Conservation (phyloP, 768 basidiomycete species). For the Collybia mongolica region DNA sequence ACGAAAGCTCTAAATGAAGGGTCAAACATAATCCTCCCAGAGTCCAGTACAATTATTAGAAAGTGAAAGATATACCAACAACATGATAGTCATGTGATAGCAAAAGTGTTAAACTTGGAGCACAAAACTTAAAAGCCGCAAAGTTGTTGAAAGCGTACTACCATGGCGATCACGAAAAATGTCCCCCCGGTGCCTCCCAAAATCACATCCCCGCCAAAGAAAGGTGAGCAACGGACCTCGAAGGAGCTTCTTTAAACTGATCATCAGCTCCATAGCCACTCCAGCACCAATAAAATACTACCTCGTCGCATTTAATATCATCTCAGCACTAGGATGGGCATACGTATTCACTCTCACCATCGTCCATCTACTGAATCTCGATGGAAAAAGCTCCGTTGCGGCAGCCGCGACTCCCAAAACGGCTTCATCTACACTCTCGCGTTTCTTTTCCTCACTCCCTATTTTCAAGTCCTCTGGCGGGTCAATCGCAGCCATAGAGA, state of each 20-base stretch:
- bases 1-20: slow-evolving; percentile 2
- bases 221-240: slow-evolving; percentile 1
- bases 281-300: slow-evolving; percentile 48
- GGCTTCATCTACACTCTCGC: slow-evolving; percentile 36
- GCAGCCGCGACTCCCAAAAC: slow-evolving; percentile 17
- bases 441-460: slow-evolving; percentile 32
- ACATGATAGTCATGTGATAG: neutral
- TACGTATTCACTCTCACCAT: slow-evolving; percentile 62
- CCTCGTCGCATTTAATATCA: slow-evolving; percentile 74
- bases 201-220: slow-evolving; percentile 1
- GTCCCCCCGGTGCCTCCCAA: slow-evolving; percentile 4
- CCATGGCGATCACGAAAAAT: slow-evolving; percentile 3
- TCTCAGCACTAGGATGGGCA: slow-evolving; percentile 75
- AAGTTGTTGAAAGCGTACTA: neutral
- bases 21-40: no score
- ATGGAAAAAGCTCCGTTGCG: slow-evolving; percentile 33
- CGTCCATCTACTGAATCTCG: slow-evolving; percentile 45
- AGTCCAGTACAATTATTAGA: neutral
- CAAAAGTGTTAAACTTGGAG: no score
- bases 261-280: slow-evolving; percentile 13
- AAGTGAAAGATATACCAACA: neutral
- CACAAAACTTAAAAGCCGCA: no score
- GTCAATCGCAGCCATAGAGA: slow-evolving; percentile 25
- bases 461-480: slow-evolving; percentile 29
- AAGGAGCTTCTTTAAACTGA: neutral